phyloP scores from a whole-genome alignment of 257 asterid species.

The Gentiana straminea region DNA sequence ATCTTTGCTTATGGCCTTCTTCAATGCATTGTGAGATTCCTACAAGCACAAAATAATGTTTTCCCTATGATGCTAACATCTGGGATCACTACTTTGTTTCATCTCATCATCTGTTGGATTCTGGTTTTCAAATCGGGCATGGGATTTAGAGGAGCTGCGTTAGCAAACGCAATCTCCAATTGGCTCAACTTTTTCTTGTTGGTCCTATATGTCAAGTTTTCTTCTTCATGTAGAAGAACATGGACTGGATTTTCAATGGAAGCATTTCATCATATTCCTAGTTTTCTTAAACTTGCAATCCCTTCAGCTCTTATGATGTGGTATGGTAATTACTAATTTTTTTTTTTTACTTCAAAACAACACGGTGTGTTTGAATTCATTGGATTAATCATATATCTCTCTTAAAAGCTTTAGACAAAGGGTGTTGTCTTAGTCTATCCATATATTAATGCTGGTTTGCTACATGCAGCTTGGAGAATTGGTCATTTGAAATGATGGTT shows the following conservation, averaged over 20 bases:
- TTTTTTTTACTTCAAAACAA: neutral
- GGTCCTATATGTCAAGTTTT: conserved; percentile 44
- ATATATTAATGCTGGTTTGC: neutral
- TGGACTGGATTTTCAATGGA: conserved; percentile 75
- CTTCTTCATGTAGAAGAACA: conserved; percentile 46
- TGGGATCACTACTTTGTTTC: conserved; percentile 44
- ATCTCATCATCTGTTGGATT: conserved; percentile 49
- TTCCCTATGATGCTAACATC: conserved; percentile 75
- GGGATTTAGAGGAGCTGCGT: conserved; percentile 65
- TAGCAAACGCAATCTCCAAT: conserved; percentile 50
- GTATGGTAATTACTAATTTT: conserved; percentile 11
- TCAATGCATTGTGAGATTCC: conserved; percentile 71
- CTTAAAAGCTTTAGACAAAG: too few species aligned
- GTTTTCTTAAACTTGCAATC: conserved; percentile 53
- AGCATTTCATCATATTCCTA: conserved; percentile 35
- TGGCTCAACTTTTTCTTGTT: conserved; percentile 50
- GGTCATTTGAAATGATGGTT: conserved; percentile 93
- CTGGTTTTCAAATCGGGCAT: conserved; percentile 57
- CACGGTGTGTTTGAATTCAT: too few species aligned
- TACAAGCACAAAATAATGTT: conserved; percentile 71
- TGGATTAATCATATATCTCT: too few species aligned
- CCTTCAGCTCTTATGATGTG: conserved; percentile 91
- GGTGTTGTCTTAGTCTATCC: neutral
- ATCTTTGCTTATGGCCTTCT: conserved; percentile 52
- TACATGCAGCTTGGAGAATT: conserved; percentile 54